Base-by-base conservation (phyloP, 345 rosid genomes). In the Xanthoceras sorbifolium region DNA sequence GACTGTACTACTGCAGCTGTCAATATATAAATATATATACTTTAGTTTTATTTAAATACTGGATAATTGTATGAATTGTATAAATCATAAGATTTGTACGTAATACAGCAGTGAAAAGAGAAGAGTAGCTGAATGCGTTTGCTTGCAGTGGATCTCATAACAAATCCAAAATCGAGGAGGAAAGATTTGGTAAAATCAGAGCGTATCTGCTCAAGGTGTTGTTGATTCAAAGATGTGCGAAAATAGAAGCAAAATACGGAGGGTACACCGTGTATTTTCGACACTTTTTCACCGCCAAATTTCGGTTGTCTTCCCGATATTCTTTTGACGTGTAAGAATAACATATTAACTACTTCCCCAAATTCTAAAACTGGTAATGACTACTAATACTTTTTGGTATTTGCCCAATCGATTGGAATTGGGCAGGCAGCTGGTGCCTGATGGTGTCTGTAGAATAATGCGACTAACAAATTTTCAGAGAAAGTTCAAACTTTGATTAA, bases 291-390 rank as follows among this genome's bases (percentile, higher is more conserved):
- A 74, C 70, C 32, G 36, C 65, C 72, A 75, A 36, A 65, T 36
- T 34, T 75, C 52, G 26, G 17, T 62, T 31, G 71, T 66, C 72
- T 54, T 65, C 52, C 72, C 72, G n/a, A 62, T 44, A 66, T 54
- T 66, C 50, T 23, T 73, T 75, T 71, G 77, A 60, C 79, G 79
- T 75, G 79, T 62, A 75, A 65, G 74, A 70, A 71, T 50, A 64
- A 69, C 34, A 59, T 28, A 50, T 34, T 40, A 42, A 62, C 68
- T 18, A 32, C 38, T 14, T 1, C 77, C 42, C 15, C 31, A 20
- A 74, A 20, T 62, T 46, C 42, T 9, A 15, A n/a, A 62, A 20
- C 40, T 20, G 44, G 60, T 25, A n/a, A n/a, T n/a, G 38, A 22
- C 17, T 38, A 48, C 8, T 26, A 42, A 26, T 61, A 72, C n/a